Base-by-base conservation (phyloP, 1,139 yeast species). In the Petasospora fabianii region DNA sequence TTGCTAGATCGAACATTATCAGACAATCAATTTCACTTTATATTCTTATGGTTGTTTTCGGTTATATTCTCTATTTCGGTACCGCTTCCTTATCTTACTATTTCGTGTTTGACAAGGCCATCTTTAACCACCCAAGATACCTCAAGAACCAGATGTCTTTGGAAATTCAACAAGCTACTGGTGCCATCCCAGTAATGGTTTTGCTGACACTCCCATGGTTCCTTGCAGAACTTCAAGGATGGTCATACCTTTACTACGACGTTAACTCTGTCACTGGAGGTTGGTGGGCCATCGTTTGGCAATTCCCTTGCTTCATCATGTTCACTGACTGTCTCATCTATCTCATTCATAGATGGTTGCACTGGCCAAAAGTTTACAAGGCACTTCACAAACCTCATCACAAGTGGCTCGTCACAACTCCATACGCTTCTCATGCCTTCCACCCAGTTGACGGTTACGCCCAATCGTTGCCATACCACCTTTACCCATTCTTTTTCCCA, bases 371-470 rank as follows among this genome's bases (percentile, higher is more conserved):
- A 27, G 81, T 92, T 30, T 92, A 92, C 75, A 90, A 84, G 70
- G 63, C 59, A 24, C 69, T 92, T 50, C 98, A 92, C 70, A 92
- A 92, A 68, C 97, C 97, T n/a, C 98, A 92, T 64, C 98, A 92
- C 73, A 94, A 92, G 68, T 92, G 98, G 98, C 80, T 92, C 56
- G 97, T 92, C 37, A 92, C 97, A 50, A 90, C 98, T 4, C 98
- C 98, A 26, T 92, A 84, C 66, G 98, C 98, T 1, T 87, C 96
- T 11, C 97, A 90, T 60, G 97, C 98, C 17, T 92, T 92, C 87
- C 97, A 92, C 65, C 98, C 98, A 12, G 82, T 92, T 39, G 98
- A 92, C 59, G 98, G 98, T 30, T 92, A 84, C 69, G 69, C 78
- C 44, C 98, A 92, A 69, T 84, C 96, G 33, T 60, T 92, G 48